phyloP scores from a whole-genome alignment of 2,329 filamentous ascomycete species.

The Cercospora nicotianae region DNA sequence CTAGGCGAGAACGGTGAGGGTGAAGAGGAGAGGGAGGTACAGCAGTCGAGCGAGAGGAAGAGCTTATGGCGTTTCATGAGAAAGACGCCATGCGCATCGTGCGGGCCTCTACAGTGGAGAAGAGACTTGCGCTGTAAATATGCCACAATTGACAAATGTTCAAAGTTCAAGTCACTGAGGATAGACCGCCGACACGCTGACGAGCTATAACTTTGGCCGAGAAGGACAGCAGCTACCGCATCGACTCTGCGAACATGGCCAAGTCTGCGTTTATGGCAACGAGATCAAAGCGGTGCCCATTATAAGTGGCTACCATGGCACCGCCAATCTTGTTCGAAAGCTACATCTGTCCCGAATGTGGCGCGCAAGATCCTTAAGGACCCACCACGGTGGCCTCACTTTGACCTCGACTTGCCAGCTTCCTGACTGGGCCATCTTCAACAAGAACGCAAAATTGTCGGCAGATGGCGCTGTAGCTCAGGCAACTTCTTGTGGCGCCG shows the following conservation, averaged over 20 bases:
- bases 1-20: constrained; percentile 20
- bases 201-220: neutral
- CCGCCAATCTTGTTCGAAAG: neutral
- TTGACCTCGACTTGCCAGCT: neutral
- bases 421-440: neutral
- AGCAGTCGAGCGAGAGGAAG: neutral
- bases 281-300: neutral
- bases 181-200: neutral
- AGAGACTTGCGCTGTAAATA: neutral
- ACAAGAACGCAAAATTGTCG: neutral
- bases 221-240: neutral
- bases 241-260: neutral
- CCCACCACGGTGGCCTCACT: neutral
- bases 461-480: neutral
- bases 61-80: neutral
- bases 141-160: neutral
- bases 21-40: neutral
- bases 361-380: neutral
- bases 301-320: neutral
- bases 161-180: neutral
- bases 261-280: neutral
- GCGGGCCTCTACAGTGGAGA: neutral
- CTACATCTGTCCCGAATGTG: neutral
- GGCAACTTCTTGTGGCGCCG: neutral
- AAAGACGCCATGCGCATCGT: neutral